Conservation (phyloP, 2,329 filamentous ascomycete species). For the Talaromyces albobiverticillius region DNA sequence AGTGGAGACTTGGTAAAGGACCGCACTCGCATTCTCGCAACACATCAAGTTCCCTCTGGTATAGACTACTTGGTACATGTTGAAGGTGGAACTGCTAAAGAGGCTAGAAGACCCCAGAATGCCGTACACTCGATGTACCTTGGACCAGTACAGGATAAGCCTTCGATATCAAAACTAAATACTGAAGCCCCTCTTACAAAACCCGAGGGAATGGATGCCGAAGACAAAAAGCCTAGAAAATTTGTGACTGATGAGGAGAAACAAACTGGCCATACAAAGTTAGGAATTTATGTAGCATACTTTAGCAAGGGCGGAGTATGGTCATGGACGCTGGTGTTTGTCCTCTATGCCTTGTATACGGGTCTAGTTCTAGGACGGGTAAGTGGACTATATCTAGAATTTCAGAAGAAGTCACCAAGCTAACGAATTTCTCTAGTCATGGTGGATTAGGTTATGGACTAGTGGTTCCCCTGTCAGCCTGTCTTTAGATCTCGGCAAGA, state of each 20-base stretch:
- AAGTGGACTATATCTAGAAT: not conserved
- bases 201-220: too few relatives aligned
- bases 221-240: too few relatives aligned
- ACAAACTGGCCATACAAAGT: constrained; percentile 67
- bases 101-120: too few relatives aligned
- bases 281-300: constrained; percentile 64
- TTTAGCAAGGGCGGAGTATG: constrained; percentile 63
- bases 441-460: constrained; percentile 49
- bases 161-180: too few relatives aligned
- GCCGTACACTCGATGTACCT: too few relatives aligned
- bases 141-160: too few relatives aligned
- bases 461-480: constrained; percentile 11
- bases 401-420: constrained; percentile 37
- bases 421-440: constrained; percentile 29
- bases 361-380: constrained; percentile 45
- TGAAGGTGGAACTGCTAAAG: constrained; percentile 59
- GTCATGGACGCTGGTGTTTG: constrained; percentile 57
- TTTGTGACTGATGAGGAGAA: constrained; percentile 57
- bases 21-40: constrained; percentile 74
- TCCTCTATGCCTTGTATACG: constrained; percentile 56
- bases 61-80: constrained; percentile 74
- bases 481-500: too few relatives aligned
- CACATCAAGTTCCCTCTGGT: constrained; percentile 71
- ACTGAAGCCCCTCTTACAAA: too few relatives aligned
- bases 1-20: constrained; percentile 66